These are phyloP conservation scores for Blastobotrys raffinosifermentans DNA, from an alignment of 1,139 yeast species.

Conservation along the genomic window DNA sequence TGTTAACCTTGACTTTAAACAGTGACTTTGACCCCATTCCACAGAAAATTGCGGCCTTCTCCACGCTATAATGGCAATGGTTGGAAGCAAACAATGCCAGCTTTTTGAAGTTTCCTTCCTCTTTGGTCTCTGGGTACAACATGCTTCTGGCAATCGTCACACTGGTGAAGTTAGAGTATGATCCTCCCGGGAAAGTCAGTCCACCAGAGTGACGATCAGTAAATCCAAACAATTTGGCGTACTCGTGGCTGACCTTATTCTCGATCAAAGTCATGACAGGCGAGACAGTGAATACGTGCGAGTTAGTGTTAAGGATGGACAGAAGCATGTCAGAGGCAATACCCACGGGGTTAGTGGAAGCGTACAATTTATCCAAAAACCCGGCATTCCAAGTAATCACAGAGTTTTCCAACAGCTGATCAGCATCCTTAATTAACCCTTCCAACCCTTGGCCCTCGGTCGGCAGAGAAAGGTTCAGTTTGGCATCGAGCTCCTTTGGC, in stretches of 20 bases:
- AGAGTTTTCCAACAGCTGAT: conserved; percentile 56
- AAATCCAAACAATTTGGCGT: conserved; percentile 64
- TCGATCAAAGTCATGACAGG: conserved; percentile 77
- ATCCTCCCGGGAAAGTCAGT: conserved; percentile 80
- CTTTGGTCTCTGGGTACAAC: conserved; percentile 64
- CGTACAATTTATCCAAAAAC: conserved; percentile 77
- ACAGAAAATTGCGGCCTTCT: conserved; percentile 70
- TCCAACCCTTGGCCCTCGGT: conserved; percentile 34
- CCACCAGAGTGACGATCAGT: conserved; percentile 61
- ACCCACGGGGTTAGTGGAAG: conserved; percentile 81
- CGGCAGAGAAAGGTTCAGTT: conserved; percentile 30
- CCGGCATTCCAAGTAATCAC: conserved; percentile 88
- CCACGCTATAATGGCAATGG: conserved; percentile 79
- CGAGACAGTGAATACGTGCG: conserved; percentile 81
- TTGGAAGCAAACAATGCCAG: conserved; percentile 68
- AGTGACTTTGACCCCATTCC: conserved; percentile 66
- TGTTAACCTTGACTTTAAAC: conserved; percentile 55
- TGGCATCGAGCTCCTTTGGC: conserved; percentile 33
- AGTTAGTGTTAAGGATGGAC: conserved; percentile 70
- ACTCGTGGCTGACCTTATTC: conserved; percentile 58
- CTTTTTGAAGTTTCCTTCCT: conserved; percentile 50
- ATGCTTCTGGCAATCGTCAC: conserved; percentile 70
- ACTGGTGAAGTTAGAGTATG: conserved; percentile 79
- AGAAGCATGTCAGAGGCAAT: conserved; percentile 66
- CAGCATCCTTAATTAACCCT: conserved; percentile 47